Evolutionary conservation across 306 rosid species (phyloP).

Genomic region (Corylus americana): DNA sequence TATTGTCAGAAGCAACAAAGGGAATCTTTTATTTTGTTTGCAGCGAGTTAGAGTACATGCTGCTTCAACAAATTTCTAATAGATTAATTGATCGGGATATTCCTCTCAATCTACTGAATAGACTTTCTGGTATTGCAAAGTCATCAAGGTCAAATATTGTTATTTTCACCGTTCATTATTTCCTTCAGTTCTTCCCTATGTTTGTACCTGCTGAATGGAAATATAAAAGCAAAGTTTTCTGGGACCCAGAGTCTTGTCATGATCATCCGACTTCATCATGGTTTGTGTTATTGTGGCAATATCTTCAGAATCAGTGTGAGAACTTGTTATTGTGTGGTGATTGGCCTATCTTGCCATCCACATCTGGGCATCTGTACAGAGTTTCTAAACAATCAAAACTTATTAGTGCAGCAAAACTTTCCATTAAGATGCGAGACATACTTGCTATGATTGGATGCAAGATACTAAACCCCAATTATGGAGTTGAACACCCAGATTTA

Average conservation of each 20-base stretch:
- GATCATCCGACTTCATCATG: constrained; percentile 78
- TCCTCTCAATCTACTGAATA: constrained; percentile 54
- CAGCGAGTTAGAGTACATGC: constrained; percentile 68
- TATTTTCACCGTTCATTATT: constrained; percentile 57
- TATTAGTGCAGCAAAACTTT: constrained; percentile 63
- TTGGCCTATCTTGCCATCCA: constrained; percentile 95
- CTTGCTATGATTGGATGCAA: constrained; percentile 79
- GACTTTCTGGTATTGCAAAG: constrained; percentile 85
- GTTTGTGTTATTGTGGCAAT: constrained; percentile 80
- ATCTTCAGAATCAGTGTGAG: constrained; percentile 58
- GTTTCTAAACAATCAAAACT: constrained; percentile 67
- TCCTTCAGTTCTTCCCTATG: constrained; percentile 65
- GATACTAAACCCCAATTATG: constrained; percentile 61
- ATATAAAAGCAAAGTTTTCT: constrained; percentile 68
- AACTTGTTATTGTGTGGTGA: constrained; percentile 65
- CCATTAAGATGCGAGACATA: constrained; percentile 52
- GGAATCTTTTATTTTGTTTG: constrained; percentile 80
- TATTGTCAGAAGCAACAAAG: constrained; percentile 58
- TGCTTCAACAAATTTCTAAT: constrained; percentile 62
- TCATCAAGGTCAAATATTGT: constrained; percentile 70
- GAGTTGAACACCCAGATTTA: constrained; percentile 70
- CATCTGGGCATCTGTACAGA: constrained; percentile 70
- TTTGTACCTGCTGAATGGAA: constrained; percentile 91
- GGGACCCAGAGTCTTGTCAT: constrained; percentile 71
- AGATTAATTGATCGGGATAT: constrained; percentile 69